Percentiles rank a stretch among this genome's conserved stretches.
These are phyloP conservation scores for Arthrobotrys sphaeroides DNA, from an alignment of 2,329 filamentous ascomycete species.

Conservation along the genomic window DNA sequence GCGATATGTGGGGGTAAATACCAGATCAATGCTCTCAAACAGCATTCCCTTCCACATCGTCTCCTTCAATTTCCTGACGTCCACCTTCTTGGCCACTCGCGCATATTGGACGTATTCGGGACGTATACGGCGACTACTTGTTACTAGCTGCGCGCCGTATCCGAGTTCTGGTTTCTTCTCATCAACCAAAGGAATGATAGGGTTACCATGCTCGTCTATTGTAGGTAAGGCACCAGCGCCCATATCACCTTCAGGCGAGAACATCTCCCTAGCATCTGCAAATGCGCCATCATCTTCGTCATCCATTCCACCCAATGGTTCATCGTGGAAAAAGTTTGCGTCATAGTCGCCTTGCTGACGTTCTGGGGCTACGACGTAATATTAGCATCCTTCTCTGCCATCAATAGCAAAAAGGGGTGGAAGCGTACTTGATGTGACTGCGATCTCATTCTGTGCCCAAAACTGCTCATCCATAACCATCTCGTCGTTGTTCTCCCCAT, in stretches of 20 bases:
- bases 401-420: neutral
- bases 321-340: constrained; percentile 96
- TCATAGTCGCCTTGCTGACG: constrained; percentile 78
- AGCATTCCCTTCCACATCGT: constrained; percentile 75
- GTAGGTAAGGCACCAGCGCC: constrained; percentile 62
- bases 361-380: constrained; percentile 54
- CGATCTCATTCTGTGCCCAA: constrained; percentile 79
- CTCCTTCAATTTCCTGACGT: constrained; percentile 74
- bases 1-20: neutral
- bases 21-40: constrained; percentile 62
- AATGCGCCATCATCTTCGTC: constrained; percentile 76
- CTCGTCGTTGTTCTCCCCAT: constrained; percentile 67
- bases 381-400: constrained; percentile 56
- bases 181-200: constrained; percentile 19
- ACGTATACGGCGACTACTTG: constrained; percentile 68
- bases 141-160: constrained; percentile 75
- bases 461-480: constrained; percentile 94
- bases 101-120: constrained; percentile 78
- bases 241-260: constrained; percentile 72
- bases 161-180: constrained; percentile 42
- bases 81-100: constrained; percentile 75
- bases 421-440: constrained; percentile 57
- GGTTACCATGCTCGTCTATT: constrained; percentile 54
- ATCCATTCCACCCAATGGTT: constrained; percentile 74
- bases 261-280: constrained; percentile 80